Evolutionary conservation across 257 asterid genomes (phyloP).

Genomic region (Primulina huaijiensis): DNA sequence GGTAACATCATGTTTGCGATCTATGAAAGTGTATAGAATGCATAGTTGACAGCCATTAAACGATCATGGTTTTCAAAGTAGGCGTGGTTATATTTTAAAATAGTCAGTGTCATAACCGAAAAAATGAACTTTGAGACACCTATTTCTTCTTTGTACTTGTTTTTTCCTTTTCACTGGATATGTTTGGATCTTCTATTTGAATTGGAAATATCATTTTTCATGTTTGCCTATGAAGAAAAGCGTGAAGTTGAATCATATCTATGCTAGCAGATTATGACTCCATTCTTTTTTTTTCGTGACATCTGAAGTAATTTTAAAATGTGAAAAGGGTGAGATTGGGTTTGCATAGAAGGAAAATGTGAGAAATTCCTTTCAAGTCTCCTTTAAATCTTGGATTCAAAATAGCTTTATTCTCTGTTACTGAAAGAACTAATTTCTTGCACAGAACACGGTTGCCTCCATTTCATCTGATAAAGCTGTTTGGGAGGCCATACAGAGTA

Average conservation of each 20-base stretch:
- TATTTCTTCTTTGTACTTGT: not conserved
- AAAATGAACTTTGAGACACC: not conserved
- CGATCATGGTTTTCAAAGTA: not conserved
- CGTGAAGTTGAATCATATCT: not conserved
- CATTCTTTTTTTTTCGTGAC: not conserved
- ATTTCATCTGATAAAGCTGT: slow-evolving; percentile 57
- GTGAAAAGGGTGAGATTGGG: not conserved
- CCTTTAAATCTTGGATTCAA: not conserved
- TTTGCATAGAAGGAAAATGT: not conserved
- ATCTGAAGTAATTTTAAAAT: not conserved
- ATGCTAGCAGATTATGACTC: not conserved
- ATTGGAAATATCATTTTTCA: not conserved
- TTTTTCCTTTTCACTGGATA: not conserved
- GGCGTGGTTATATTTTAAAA: not conserved
- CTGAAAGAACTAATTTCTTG: slow-evolving; percentile 7
- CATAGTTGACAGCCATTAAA: not conserved
- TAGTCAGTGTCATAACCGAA: not conserved
- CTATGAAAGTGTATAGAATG: not conserved
- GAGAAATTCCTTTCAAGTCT: not conserved
- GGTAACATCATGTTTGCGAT: slow-evolving; percentile 31
- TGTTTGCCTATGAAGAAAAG: not conserved
- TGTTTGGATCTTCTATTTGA: not conserved
- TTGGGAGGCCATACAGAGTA: slow-evolving; percentile 60
- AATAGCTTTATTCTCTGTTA: not conserved
- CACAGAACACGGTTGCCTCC: slow-evolving; percentile 51